A percentile compares a stretch with the other conserved stretches of the same genome.
Conservation (phyloP, 805 yeast species). For the Millerozyma miso region DNA sequence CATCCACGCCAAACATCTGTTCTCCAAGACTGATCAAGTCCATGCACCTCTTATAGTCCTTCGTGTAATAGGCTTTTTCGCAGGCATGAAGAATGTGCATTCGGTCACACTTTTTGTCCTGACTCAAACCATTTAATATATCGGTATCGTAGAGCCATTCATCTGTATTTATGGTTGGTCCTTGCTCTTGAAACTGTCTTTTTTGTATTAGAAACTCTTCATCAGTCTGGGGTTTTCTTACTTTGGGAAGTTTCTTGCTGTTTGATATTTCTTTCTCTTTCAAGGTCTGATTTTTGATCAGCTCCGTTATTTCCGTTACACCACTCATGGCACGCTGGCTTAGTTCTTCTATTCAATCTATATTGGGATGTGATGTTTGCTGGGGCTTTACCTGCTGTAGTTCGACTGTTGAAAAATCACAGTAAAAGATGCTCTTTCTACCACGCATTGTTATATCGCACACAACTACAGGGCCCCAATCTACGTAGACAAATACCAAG, state of each 20-base stretch:
- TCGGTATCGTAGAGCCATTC: conserved; percentile 36
- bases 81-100: conserved; percentile 54
- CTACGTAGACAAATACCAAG: too few relatives aligned
- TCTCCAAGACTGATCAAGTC: conserved; percentile 38
- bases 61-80: conserved; percentile 57
- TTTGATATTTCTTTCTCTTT: not conserved
- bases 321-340: not conserved
- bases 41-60: conserved; percentile 50
- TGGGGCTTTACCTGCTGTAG: too few relatives aligned
- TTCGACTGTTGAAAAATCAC: too few relatives aligned
- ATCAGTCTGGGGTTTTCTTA: conserved; percentile 67
- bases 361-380: too few relatives aligned
- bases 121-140: conserved; percentile 22
- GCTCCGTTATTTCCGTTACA: not conserved
- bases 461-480: too few relatives aligned
- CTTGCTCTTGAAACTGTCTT: conserved; percentile 44
- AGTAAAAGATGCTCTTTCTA: too few relatives aligned
- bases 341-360: too few relatives aligned
- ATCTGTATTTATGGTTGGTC: conserved; percentile 53
- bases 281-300: not conserved
- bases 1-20: conserved; percentile 21
- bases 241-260: conserved; percentile 17
- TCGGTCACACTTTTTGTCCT: conserved; percentile 47
- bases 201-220: conserved; percentile 57
- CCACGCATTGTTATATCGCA: too few relatives aligned